Base-by-base conservation (phyloP, 768 basidiomycete genomes). In the Suillus variegatus region DNA sequence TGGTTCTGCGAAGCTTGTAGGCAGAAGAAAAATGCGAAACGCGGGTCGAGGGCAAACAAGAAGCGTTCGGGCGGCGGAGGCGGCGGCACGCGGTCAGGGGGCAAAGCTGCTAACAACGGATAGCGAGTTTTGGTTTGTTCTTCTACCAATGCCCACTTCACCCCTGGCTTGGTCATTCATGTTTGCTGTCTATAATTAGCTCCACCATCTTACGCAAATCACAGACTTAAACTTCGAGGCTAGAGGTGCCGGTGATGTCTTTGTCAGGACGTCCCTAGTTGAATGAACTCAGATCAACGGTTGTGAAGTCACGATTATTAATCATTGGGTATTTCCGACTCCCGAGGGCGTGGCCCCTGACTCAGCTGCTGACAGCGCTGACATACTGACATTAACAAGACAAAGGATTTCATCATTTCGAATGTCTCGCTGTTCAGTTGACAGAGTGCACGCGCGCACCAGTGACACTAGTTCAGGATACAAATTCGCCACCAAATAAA, bases 1-100 rank as follows among this genome's bases (percentile, higher is more conserved):
- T 94, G 93, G 93, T 91, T 83, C 72, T 94, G 93, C 74, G 87
- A 90, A 0, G 77, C 78, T 4, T 94, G 93, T 70, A 82, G 79
- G 64, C 77, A 73, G 49, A 90, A 87, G 68, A 77, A 86, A 64
- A 78, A 79, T 64, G 80, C 79, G 57, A 81, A 78, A 41, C 86
- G 86, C 67, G 80, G 85, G 49, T 75, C 82, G 18, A 81, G 81
- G 57, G 81, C 87, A 51, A 85, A 83, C 40, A 86, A 83, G 41
- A 87, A 84, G 72, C 82, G 85, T 47, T 71, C 79, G n/a, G 75
- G 44, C 20, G 44, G 44, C 0, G 44, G 75, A n/a, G 70, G 76
- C 16, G 55, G 66, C 20, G 43, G 60, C 20, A 69, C 72, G 9
- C 75, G 76, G 52, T 75, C 77, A 4, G 69, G 69, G 5, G 76